Evolutionary conservation across 2,329 filamentous ascomycete species (phyloP).

Genomic region (Hirsutella minnesotensis): DNA sequence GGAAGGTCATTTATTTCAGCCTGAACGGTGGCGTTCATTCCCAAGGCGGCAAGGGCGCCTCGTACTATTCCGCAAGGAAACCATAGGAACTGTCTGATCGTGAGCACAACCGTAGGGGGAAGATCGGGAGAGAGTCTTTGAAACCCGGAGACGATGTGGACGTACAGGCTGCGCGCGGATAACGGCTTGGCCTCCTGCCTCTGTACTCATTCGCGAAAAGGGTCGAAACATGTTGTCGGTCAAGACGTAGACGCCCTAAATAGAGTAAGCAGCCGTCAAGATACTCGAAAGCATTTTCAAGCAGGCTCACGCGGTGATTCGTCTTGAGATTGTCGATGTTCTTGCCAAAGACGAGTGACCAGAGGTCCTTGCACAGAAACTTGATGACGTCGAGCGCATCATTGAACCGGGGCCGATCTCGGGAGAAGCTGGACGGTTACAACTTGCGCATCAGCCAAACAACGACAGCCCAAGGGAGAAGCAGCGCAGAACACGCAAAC

Average conservation of each 20-base stretch:
- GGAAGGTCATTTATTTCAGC: conserved; percentile 83
- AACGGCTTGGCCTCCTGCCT: conserved; percentile 61
- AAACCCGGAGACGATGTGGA: not conserved
- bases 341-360: conserved; percentile 88
- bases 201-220: conserved; percentile 79
- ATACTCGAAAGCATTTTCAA: not conserved
- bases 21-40: conserved; percentile 81
- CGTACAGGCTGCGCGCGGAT: conserved; percentile 67
- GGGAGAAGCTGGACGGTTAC: conserved; percentile 59
- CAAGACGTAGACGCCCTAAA: conserved; percentile 85
- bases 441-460: no score
- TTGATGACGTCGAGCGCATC: conserved; percentile 95
- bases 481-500: not conserved
- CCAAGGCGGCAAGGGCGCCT: conserved; percentile 83
- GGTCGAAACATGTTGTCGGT: conserved; percentile 89
- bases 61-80: conserved; percentile 90
- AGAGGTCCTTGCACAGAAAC: conserved; percentile 96
- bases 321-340: conserved; percentile 98
- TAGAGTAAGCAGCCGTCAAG: not conserved
- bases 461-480: no score
- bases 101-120: conserved; percentile 4
- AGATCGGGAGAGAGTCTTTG: not conserved
- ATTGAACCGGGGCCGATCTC: conserved; percentile 75
- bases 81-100: conserved; percentile 64
- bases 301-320: conserved; percentile 63